These are phyloP conservation scores for Epipyxis sp. DNA, from an alignment of 108 stramenopile genomes.

Conservation along the genomic window DNA sequence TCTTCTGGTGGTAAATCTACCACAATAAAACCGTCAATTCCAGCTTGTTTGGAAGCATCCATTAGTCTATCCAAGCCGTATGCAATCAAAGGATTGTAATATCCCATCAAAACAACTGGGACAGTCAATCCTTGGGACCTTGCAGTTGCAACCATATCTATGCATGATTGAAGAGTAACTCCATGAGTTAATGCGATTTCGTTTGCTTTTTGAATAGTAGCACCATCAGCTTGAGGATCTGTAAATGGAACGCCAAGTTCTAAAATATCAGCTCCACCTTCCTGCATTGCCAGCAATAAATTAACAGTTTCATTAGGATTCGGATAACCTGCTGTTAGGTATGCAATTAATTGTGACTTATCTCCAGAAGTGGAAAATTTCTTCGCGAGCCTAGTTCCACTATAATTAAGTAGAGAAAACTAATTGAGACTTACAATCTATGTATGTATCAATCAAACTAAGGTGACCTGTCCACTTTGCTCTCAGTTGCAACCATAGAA, in stretches of 20 bases:
- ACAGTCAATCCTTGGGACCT: constrained; percentile 84
- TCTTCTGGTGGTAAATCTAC: constrained; percentile 97
- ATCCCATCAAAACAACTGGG: constrained; percentile 97
- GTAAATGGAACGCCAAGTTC: constrained; percentile 97
- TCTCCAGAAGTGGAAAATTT: background rate
- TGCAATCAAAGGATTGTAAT: constrained; percentile 94
- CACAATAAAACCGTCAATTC: constrained; percentile 91
- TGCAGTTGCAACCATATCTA: constrained; percentile 77
- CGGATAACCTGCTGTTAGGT: constrained; percentile 51
- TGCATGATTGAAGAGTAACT: constrained; percentile 69
- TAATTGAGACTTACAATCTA: too few relatives aligned
- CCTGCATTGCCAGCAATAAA: constrained; percentile 90
- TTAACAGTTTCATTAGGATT: constrained; percentile 70
- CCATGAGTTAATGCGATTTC: constrained; percentile 87
- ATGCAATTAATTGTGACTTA: background rate
- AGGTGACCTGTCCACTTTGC: too few relatives aligned
- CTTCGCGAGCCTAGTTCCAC: background rate
- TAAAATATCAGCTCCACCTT: constrained; percentile 87
- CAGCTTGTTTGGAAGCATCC: constrained; percentile 60
- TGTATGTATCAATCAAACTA: too few relatives aligned
- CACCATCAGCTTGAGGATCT: constrained; percentile 97
- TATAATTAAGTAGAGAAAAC: too few relatives aligned
- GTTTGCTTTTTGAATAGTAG: constrained; percentile 84
- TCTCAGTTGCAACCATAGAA: too few relatives aligned
- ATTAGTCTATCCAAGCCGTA: constrained; percentile 84